Evolutionary conservation across 352 stramenopile genomes (phyloP).

Genomic region (Phytopythium delawarense): DNA sequence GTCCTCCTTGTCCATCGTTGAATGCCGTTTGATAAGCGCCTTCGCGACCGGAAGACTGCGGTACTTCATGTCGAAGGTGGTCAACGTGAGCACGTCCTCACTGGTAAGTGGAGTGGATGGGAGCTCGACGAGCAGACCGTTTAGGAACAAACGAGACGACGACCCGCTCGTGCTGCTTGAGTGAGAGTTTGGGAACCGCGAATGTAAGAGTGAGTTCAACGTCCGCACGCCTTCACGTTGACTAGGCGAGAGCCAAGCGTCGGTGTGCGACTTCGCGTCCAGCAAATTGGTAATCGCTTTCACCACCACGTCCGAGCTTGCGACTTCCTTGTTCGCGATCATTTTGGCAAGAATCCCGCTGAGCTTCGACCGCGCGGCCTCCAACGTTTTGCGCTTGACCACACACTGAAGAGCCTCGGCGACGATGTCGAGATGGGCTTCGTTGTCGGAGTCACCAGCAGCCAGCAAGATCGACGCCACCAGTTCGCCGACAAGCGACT

Average conservation of each 20-base stretch:
- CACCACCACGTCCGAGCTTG: conserved; percentile 5
- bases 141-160: conserved; percentile 57
- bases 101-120: conserved; percentile 44
- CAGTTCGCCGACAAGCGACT: conserved; percentile 32
- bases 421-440: conserved; percentile 46
- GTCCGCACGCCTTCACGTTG: conserved; percentile 25
- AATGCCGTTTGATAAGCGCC: conserved; percentile 61
- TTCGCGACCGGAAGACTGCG: conserved; percentile 67
- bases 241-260: conserved; percentile 20
- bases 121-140: conserved; percentile 60
- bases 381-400: conserved; percentile 45
- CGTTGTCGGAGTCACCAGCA: conserved; percentile 51
- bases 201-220: conserved; percentile 40
- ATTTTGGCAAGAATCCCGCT: conserved; percentile 32
- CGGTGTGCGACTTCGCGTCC: conserved; percentile 9
- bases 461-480: conserved; percentile 40
- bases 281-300: conserved; percentile 21
- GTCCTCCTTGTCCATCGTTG: conserved; percentile 35
- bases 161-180: conserved; percentile 2
- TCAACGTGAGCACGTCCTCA: conserved; percentile 59
- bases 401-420: conserved; percentile 53
- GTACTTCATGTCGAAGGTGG: conserved; percentile 66
- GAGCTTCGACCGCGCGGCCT: conserved; percentile 48
- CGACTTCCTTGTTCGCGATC: conserved; percentile 7
- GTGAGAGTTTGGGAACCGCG: conserved; percentile 18